phyloP scores from a whole-genome alignment of 2,329 filamentous ascomycete genomes.

The Chalaropsis ovoidea region DNA sequence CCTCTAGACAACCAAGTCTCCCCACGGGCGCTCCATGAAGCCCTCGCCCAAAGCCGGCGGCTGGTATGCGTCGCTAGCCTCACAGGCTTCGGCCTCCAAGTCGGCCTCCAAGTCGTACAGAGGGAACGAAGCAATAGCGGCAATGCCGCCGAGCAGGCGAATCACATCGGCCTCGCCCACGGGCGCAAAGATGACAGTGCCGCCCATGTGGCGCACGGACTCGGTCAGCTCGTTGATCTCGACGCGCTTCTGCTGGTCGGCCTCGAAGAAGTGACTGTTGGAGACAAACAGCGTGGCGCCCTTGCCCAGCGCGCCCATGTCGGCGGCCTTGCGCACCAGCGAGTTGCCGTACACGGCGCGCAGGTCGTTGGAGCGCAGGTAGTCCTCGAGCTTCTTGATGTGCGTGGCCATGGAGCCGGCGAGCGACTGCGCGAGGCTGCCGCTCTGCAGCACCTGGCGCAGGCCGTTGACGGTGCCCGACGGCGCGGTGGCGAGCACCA shows the following conservation, averaged over 20 bases:
- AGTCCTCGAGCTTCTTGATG: constrained; percentile 48
- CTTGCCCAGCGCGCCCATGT: constrained; percentile 76
- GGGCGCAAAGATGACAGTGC: constrained; percentile 51
- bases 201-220: constrained; percentile 72
- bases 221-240: constrained; percentile 81
- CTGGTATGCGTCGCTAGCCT: constrained; percentile 29
- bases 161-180: constrained; percentile 69
- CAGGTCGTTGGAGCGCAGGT: constrained; percentile 74
- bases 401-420: background rate
- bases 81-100: constrained; percentile 37
- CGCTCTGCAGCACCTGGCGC: constrained; percentile 74
- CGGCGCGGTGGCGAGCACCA: constrained; percentile 69
- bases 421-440: constrained; percentile 47
- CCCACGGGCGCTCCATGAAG: constrained; percentile 24
- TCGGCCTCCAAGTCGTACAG: constrained; percentile 62
- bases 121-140: constrained; percentile 83
- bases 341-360: constrained; percentile 81
- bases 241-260: constrained; percentile 64
- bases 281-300: constrained; percentile 79
- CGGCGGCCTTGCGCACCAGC: constrained; percentile 73
- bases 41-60: constrained; percentile 7
- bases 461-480: constrained; percentile 80
- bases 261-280: constrained; percentile 75
- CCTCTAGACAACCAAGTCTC: constrained; percentile 22
- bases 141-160: constrained; percentile 75